Conservation (phyloP, 1,139 yeast genomes). For the Lodderomyces oxycetoniae region DNA sequence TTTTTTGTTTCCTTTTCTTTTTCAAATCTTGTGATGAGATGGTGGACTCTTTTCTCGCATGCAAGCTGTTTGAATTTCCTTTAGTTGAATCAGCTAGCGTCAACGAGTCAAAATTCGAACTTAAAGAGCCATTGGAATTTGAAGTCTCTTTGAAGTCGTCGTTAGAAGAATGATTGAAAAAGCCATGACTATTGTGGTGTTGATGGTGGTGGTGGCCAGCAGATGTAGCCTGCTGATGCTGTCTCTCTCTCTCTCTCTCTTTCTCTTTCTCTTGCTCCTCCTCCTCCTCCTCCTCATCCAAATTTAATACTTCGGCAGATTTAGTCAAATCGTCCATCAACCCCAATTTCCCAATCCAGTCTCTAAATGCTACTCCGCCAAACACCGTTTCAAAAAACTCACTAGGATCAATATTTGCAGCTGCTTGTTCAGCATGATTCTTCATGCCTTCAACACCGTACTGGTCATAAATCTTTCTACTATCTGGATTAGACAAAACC, state of each 20-base stretch:
- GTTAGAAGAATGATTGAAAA: constrained; percentile 24
- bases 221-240: constrained; percentile 51
- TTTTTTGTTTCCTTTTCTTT: constrained; percentile 34
- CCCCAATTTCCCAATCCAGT: constrained; percentile 85
- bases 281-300: constrained; percentile 22
- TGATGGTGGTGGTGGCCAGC: constrained; percentile 48
- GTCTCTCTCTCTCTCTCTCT: constrained; percentile 53
- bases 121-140: too few species aligned
- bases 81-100: constrained; percentile 5
- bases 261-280: constrained; percentile 42
- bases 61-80: not conserved
- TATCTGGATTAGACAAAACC: constrained; percentile 33
- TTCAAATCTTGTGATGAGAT: constrained; percentile 19
- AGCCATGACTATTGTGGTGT: constrained; percentile 39
- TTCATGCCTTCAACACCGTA: constrained; percentile 43
- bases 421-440: constrained; percentile 19
- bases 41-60: not conserved
- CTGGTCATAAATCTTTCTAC: constrained; percentile 39
- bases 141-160: not conserved
- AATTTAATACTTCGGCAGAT: constrained; percentile 57
- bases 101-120: not conserved
- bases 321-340: constrained; percentile 75
- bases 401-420: constrained; percentile 31
- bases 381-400: constrained; percentile 74
- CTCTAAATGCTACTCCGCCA: constrained; percentile 70